Base-by-base conservation (phyloP, 352 stramenopile species). In the Pelagophyceae sp. region DNA sequence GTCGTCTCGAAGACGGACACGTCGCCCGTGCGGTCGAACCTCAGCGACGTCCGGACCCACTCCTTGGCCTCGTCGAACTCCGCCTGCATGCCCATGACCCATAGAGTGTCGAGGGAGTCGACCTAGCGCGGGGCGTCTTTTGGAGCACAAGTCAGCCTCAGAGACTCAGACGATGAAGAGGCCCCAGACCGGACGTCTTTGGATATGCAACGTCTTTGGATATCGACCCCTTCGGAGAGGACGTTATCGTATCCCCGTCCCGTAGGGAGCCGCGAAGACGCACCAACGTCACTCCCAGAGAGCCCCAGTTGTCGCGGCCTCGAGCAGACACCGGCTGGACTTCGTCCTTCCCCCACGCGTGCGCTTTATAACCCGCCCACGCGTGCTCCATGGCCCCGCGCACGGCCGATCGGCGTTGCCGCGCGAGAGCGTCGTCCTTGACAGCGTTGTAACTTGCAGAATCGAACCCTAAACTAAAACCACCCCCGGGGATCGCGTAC, bases 1-100 rank as follows among this genome's bases (percentile, higher is more conserved):
- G 96, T 98, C 0, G 95, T 98, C 87, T 99, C 96, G 86, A 99
- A 99, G 31, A 98, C 86, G 31, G 92, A 98, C 17, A 99, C 86
- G 23, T 83, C 77, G 35, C 75, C 61, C 25, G 81, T 72, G 29
- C 86, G 74, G 31, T 84, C 71, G 75, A 88, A 85, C 76, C 71
- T 77, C n/a, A 74, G 38, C 40, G 89, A 79, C 27, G 86, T 81
- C 0, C 81, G 83, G 38, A 98, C 86, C 81, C 94, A 97, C 32
- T 97, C 86, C 51, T 86, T 83, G 0, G 91, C 93, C 63, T 94
- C 86, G 29, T 85, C 77, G 78, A 98, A 98, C 78, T 98, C 94
- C 25, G 95, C 90, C 75, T 92, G 81, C 81, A 94, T 81, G 54
- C 83, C 92, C 91, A 98, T 96, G 75, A 98, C 84, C 85, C 88